phyloP scores from a whole-genome alignment of 805 yeast species.

The Candida chauliodis region DNA sequence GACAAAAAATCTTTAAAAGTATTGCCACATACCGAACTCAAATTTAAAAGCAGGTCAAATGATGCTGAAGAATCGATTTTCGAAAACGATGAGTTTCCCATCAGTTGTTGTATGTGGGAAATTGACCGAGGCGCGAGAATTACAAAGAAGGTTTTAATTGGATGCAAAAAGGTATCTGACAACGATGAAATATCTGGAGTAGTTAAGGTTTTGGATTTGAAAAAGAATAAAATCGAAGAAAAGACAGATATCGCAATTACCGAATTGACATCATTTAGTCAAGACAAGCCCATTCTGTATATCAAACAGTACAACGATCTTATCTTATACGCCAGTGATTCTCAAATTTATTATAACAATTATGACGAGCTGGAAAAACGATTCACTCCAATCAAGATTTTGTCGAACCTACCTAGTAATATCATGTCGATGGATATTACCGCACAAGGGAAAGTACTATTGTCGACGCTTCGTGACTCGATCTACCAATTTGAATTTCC shows the following conservation, averaged over 20 bases:
- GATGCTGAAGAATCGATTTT: conserved; percentile 16
- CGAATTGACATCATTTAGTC: conserved; percentile 31
- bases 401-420: conserved; percentile 28
- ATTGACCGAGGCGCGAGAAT: conserved; percentile 24
- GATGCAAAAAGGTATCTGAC: conserved; percentile 16
- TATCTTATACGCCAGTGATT: conserved; percentile 32
- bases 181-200: conserved; percentile 20
- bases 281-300: conserved; percentile 29
- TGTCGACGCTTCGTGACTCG: conserved; percentile 35
- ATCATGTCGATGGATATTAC: conserved; percentile 21
- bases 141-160: conserved; percentile 35
- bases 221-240: conserved; percentile 14
- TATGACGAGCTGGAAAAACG: conserved; percentile 31
- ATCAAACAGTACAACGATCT: conserved; percentile 30
- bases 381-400: conserved; percentile 22
- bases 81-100: conserved; percentile 26
- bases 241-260: conserved; percentile 14
- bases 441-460: conserved; percentile 15
- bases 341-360: conserved; percentile 26
- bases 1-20: conserved; percentile 28
- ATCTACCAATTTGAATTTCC: conserved; percentile 23
- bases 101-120: conserved; percentile 33
- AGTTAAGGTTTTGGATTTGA: conserved; percentile 34
- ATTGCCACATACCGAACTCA: conserved; percentile 22
- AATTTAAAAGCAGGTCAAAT: conserved; percentile 11